Evolutionary conservation across 768 basidiomycete genomes (phyloP).

Genomic region (Tylopilus balloui): DNA sequence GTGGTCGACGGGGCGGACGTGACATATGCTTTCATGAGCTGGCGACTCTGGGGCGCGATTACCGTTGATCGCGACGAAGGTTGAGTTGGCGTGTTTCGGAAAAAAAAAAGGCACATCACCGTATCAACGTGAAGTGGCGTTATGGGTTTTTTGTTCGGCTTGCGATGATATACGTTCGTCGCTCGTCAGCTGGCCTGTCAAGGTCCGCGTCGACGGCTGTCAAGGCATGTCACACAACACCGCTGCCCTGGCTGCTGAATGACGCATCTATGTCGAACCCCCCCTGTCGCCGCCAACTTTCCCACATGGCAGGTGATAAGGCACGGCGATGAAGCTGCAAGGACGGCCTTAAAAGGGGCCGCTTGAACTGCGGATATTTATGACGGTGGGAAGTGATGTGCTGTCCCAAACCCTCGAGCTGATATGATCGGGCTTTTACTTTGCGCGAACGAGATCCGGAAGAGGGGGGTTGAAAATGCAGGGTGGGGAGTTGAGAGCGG

Average conservation of each 20-base stretch:
- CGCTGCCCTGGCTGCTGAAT: not conserved
- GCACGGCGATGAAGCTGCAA: slow-evolving; percentile 9
- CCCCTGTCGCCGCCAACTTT: slow-evolving; percentile 4
- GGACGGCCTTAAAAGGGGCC: slow-evolving; percentile 10
- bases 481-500: slow-evolving; percentile 24
- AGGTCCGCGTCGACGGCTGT: slow-evolving; percentile 3
- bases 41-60: slow-evolving; percentile 23
- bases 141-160: slow-evolving; percentile 5
- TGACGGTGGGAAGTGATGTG: slow-evolving; percentile 13
- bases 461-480: not conserved
- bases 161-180: slow-evolving; percentile 7
- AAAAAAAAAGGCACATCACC: slow-evolving; percentile 11
- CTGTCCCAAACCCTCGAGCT: slow-evolving; percentile 11
- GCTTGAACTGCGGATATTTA: slow-evolving; percentile 14
- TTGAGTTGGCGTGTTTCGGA: slow-evolving; percentile 15
- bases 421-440: slow-evolving; percentile 22
- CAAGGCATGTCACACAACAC: slow-evolving; percentile 1
- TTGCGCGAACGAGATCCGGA: slow-evolving; percentile 25
- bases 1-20: slow-evolving; percentile 19
- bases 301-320: slow-evolving; percentile 16
- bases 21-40: slow-evolving; percentile 13
- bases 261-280: slow-evolving; percentile 15
- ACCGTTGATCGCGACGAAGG: slow-evolving; percentile 9
- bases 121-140: slow-evolving; percentile 18
- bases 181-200: slow-evolving; percentile 5